phyloP scores from a whole-genome alignment of 1,139 yeast species.

The Suhomyces coccinellae region DNA sequence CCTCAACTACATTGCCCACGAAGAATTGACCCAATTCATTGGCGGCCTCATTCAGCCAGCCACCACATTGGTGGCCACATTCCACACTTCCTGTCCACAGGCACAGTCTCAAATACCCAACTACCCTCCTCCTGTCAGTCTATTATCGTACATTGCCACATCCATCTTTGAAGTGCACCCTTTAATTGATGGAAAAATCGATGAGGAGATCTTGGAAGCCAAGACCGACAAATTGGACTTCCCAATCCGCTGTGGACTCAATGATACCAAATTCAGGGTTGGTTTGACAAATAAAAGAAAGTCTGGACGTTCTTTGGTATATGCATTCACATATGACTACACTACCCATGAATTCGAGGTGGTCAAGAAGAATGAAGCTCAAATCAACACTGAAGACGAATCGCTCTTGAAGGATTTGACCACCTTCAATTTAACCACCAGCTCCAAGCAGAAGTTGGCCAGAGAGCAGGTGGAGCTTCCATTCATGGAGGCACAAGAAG shows the following conservation, averaged over 20 bases:
- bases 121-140: slow-evolving; percentile 52
- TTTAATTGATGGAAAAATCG: slow-evolving; percentile 22
- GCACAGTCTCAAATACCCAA: slow-evolving; percentile 25
- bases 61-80: slow-evolving; percentile 57
- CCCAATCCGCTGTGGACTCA: slow-evolving; percentile 47
- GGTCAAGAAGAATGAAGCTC: slow-evolving; percentile 25
- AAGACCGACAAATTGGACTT: slow-evolving; percentile 44
- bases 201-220: slow-evolving; percentile 52
- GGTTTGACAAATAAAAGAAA: slow-evolving; percentile 69
- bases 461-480: slow-evolving; percentile 88
- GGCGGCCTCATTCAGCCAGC: slow-evolving; percentile 55
- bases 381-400: slow-evolving; percentile 27
- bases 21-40: slow-evolving; percentile 53
- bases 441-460: slow-evolving; percentile 71
- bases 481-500: slow-evolving; percentile 79
- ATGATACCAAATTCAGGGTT: slow-evolving; percentile 47
- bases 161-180: slow-evolving; percentile 64
- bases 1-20: slow-evolving; percentile 55
- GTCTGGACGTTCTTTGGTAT: slow-evolving; percentile 75
- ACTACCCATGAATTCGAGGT: slow-evolving; percentile 50
- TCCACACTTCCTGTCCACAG: slow-evolving; percentile 54
- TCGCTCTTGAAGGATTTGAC: slow-evolving; percentile 68
- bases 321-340: slow-evolving; percentile 55
- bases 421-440: slow-evolving; percentile 81
- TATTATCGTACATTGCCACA: slow-evolving; percentile 70